Conservation (phyloP, 805 yeast genomes). For the Kazachstania martiniae region DNA sequence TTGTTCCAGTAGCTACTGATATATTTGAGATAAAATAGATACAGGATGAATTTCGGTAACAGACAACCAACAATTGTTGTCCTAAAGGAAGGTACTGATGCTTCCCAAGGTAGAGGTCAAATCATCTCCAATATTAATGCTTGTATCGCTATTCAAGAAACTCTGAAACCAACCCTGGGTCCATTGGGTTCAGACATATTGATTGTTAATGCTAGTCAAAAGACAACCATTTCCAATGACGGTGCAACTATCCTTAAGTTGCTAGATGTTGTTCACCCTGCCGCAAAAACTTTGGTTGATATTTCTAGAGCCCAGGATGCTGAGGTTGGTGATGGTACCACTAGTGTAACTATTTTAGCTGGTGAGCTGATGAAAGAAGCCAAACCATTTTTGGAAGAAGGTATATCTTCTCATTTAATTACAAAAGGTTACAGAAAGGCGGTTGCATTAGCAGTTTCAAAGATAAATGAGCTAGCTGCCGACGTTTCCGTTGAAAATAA, state of each 20-base stretch:
- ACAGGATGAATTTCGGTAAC: constrained; percentile 72
- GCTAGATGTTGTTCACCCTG: constrained; percentile 94
- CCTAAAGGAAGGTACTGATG: constrained; percentile 93
- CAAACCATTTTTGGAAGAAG: constrained; percentile 87
- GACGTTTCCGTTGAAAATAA: constrained; percentile 43
- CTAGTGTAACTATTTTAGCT: constrained; percentile 87
- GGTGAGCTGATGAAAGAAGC: constrained; percentile 91
- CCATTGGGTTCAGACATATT: constrained; percentile 95
- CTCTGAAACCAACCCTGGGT: constrained; percentile 88
- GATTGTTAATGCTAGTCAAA: constrained; percentile 72
- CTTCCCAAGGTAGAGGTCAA: constrained; percentile 95
- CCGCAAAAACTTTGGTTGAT: constrained; percentile 91
- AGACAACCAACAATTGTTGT: constrained; percentile 98
- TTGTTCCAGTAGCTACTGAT: too few species aligned
- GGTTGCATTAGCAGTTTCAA: constrained; percentile 60
- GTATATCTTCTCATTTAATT: constrained; percentile 83
- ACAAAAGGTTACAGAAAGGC: constrained; percentile 83
- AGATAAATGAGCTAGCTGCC: constrained; percentile 64
- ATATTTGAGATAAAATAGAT: background rate
- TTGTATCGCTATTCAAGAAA: constrained; percentile 93
- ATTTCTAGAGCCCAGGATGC: constrained; percentile 94
- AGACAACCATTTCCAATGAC: constrained; percentile 92
- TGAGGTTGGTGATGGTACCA: constrained; percentile 98
- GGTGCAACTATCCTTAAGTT: constrained; percentile 93
- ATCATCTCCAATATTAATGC: constrained; percentile 93